Base-by-base conservation (phyloP, 2,329 filamentous ascomycete genomes). In the Fusarium sp. region DNA sequence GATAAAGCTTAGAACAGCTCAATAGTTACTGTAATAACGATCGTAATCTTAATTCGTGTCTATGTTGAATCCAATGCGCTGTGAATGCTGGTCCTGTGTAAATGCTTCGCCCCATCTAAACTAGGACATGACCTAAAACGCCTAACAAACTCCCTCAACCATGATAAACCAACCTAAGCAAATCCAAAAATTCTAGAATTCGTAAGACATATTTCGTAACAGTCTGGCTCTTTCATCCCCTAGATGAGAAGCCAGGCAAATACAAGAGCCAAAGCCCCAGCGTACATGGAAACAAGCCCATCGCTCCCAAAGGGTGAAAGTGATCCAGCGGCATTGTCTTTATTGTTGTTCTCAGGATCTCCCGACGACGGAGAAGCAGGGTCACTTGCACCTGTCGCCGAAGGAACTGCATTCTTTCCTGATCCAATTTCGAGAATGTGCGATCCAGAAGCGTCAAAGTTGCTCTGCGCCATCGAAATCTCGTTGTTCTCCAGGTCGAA, bases 401-500 rank as follows among this genome's bases (percentile, higher is more conserved):
- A 83, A 13, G 89, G 89, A 6, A 91, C 84, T 0, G 82, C 72
- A 18, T 78, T 73, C 14, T 78, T 78, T 8, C 86, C 87, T 13
- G 78, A 80, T 22, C 79, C 79, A 58, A 91, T 90, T 79, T 91
- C 88, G 36, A 83, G 69, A 17, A 91, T 78, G 49, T 83, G 83
- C 7, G 81, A 82, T 7, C 54, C 49, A 0, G 71, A 75, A 6
- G 84, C 81, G 74, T 91, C 88, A 78, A 89, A 90, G 51, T 84
- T 86, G 18, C 90, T 90, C 77, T 91, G 88, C 2, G 91, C 92
- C 33, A 94, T 79, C 3, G 89, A 90, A 69, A 94, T 89, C 78
- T 91, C 84, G 76, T 93, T 89, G 77, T 92, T 92, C 28, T 84
- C 87, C 22, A 93, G 82, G 76, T 94, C 91, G 76, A 92, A 94